Evolutionary conservation across 352 stramenopile species (phyloP), one percentile per base, ranked within the genome.

Genomic region (Globisporangium nodosum): DNA sequence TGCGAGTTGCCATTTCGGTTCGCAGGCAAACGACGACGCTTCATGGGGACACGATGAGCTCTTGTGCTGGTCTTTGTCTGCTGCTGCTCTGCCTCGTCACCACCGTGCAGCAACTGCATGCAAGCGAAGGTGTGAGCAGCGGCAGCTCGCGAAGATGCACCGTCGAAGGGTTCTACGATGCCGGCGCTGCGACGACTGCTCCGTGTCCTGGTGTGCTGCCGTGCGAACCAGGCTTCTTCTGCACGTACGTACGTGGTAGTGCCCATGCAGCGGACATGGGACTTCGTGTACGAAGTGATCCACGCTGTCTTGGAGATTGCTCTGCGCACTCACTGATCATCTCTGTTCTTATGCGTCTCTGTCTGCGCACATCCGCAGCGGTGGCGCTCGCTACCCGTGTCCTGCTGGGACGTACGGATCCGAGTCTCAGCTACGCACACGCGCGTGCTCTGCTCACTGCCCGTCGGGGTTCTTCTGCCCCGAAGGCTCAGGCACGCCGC

Each of bases 401-500:
- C 81, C 80, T 39, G 58, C 73, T 11, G 83, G 85, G 0, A 76
- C 70, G 11, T 96, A 85, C 55, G 90, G 87, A 37, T 64, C 63
- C 31, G 65, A 70, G 30, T 31, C 55, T 11, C 61, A 62, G 20
- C 69, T 95, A 1, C 65, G 65, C 0, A 71, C 67, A 0, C 46
- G 65, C 16, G 40, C 64, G 7, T 95, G 85, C 55, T 83, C 77
- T 0, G 85, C 68, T 1, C 54, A 61, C 5, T 95, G 83, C 59
- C 77, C 79, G 13, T 68, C 74, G 21, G 85, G 83, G 0, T 88
- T 73, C 56, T 92, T 70, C 42, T 95, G 85, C 49, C 74, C 76
- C 3, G 39, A 58, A 56, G 79, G 68, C 31, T 78, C 69, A 0
- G 52, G 63, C 7, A 51, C 39, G 0, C 77, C 78, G 1, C 27